phyloP scores from a whole-genome alignment of 148 eudicot genomes.

The Pharnaceum exiguum region DNA sequence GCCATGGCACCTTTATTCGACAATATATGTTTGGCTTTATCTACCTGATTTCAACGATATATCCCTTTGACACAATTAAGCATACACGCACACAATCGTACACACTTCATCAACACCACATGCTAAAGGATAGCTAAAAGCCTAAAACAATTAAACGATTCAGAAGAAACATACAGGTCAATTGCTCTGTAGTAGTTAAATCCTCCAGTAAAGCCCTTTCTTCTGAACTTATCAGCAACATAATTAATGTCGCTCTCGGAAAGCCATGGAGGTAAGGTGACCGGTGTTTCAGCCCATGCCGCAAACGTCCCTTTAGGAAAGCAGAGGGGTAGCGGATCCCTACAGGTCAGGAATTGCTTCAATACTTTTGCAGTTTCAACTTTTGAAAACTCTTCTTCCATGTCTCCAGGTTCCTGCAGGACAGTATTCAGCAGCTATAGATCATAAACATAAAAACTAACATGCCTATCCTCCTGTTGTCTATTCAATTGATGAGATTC shows the following conservation, averaged over 20 bases:
- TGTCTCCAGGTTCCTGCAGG: conserved; percentile 50
- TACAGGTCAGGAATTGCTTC: conserved; percentile 31
- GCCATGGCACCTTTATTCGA: no score
- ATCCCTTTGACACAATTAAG: no score
- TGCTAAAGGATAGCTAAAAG: not conserved
- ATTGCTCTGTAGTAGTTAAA: conserved; percentile 61
- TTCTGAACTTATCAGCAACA: conserved; percentile 40
- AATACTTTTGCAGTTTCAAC: conserved; percentile 30
- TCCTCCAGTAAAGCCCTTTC: conserved; percentile 59
- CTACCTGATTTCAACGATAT: no score
- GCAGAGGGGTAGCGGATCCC: conserved; percentile 23
- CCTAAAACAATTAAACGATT: not conserved
- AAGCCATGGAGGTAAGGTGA: conserved; percentile 55
- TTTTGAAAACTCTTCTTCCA: conserved; percentile 40
- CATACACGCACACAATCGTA: not conserved
- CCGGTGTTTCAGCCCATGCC: not conserved
- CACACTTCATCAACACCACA: not conserved
- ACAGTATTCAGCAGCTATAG: not conserved
- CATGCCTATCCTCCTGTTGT: not conserved
- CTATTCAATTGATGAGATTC: no score
- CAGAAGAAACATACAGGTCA: conserved; percentile 39
- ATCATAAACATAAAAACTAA: not conserved
- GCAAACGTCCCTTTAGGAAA: conserved; percentile 35
- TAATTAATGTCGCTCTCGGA: conserved; percentile 48
- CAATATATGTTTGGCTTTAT: no score